Evolutionary conservation across 192 early-diverging fungal genomes (phyloP).

Genomic region (Linnemannia exigua): DNA sequence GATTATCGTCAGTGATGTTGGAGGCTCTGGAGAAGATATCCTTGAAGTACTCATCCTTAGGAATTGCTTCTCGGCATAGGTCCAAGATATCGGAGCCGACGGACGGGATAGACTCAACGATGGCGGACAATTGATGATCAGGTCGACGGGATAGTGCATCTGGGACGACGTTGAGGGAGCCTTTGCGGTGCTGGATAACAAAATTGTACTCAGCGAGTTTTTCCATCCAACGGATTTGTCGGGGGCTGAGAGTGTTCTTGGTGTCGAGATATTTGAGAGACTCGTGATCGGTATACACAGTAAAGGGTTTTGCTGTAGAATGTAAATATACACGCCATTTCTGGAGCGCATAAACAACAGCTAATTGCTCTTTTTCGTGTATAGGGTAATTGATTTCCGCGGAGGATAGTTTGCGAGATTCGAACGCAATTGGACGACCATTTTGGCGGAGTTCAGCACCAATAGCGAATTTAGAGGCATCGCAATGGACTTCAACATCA

Average conservation of each 20-base stretch:
- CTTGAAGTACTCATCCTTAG: constrained; percentile 9
- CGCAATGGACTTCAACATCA: constrained; percentile 18
- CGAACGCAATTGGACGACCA: constrained; percentile 38
- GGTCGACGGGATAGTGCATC: constrained; percentile 44
- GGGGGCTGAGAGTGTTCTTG: too few species aligned
- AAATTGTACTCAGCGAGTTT: too few species aligned
- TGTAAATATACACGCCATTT: too few species aligned
- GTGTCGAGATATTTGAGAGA: too few species aligned
- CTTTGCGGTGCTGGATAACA: neutral
- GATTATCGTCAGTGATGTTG: neutral
- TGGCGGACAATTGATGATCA: constrained; percentile 11
- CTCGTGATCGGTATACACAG: too few species aligned
- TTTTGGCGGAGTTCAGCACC: constrained; percentile 22
- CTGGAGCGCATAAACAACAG: too few species aligned
- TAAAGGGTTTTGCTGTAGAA: too few species aligned
- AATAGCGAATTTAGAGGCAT: constrained; percentile 21
- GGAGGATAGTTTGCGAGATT: constrained; percentile 31
- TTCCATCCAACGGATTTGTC: too few species aligned
- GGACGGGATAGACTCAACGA: neutral
- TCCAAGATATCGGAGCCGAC: neutral
- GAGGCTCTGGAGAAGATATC: neutral
- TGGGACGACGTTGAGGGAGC: constrained; percentile 31
- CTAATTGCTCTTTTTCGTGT: too few species aligned
- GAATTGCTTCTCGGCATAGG: neutral
- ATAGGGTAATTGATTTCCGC: constrained; percentile 29